Evolutionary conservation across 352 stramenopile species (phyloP).

Genomic region (Phytophthora macrochlamydospora): DNA sequence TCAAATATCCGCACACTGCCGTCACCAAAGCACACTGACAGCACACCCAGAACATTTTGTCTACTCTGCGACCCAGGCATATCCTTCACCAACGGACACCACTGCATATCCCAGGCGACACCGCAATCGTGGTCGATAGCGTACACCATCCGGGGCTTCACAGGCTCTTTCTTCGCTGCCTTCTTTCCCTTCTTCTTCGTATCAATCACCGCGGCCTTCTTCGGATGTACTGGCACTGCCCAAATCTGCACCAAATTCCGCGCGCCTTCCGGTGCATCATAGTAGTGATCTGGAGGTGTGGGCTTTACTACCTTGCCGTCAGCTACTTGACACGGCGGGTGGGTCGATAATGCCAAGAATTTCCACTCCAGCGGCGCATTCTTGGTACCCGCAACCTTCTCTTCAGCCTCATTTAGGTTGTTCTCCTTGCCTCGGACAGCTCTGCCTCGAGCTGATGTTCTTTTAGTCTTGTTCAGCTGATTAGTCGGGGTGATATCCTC

Average conservation of each 20-base stretch:
- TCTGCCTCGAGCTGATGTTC: conserved; percentile 11
- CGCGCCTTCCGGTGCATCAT: conserved; percentile 52
- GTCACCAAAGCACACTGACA: conserved; percentile 79
- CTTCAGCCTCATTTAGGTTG: conserved; percentile 13
- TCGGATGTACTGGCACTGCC: conserved; percentile 56
- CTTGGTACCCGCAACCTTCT: conserved; percentile 1
- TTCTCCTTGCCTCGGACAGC: conserved; percentile 46
- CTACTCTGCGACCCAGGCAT: conserved; percentile 31
- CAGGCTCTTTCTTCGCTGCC: background rate
- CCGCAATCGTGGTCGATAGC: conserved; percentile 79
- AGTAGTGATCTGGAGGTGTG: conserved; percentile 81
- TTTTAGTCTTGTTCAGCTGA: conserved; percentile 26
- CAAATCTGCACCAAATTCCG: conserved; percentile 81
- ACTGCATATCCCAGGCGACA: conserved; percentile 84
- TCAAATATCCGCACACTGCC: conserved; percentile 75
- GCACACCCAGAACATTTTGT: conserved; percentile 53
- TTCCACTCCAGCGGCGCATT: conserved; percentile 43
- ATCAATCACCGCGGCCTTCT: conserved; percentile 1
- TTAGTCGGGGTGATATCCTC: conserved; percentile 9
- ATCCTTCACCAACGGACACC: conserved; percentile 59
- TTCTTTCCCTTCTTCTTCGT: conserved; percentile 2
- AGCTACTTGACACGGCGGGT: conserved; percentile 69
- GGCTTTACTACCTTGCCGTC: conserved; percentile 64
- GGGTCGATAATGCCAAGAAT: conserved; percentile 65
- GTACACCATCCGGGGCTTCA: conserved; percentile 66